A percentile compares a stretch with the other conserved stretches of the same genome.
Evolutionary conservation across 441 rosid species (phyloP).

Genomic region (Geranium incanum): DNA sequence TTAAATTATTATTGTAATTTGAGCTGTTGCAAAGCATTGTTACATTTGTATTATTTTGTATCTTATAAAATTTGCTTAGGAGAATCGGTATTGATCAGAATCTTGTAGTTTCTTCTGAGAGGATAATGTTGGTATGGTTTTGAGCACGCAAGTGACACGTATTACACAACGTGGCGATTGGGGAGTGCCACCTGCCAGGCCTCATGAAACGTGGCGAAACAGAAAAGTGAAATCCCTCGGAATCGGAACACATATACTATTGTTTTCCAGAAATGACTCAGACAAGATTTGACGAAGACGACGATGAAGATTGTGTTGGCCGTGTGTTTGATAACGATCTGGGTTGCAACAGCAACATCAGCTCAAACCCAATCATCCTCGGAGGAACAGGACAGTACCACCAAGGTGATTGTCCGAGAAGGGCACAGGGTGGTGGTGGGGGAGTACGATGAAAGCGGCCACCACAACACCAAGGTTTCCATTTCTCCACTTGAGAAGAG

Average conservation of each 20-base stretch:
- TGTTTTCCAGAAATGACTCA: background rate
- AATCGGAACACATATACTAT: no score
- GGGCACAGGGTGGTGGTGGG: slow-evolving; percentile 24
- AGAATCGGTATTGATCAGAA: no score
- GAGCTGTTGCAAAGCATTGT: no score
- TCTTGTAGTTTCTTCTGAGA: background rate
- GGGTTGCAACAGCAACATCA: background rate
- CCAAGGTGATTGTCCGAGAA: slow-evolving; percentile 19
- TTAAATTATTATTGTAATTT: no score
- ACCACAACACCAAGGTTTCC: slow-evolving; percentile 23
- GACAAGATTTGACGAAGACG: background rate
- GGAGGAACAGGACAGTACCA: background rate
- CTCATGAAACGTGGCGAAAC: slow-evolving; percentile 1
- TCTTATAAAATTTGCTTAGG: no score
- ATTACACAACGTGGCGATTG: background rate
- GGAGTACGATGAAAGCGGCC: slow-evolving; percentile 24
- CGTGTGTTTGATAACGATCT: background rate
- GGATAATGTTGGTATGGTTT: no score
- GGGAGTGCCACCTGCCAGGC: background rate
- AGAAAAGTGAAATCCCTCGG: no score
- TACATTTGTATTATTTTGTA: no score
- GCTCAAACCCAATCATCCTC: no score
- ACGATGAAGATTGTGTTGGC: background rate
- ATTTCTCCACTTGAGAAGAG: slow-evolving; percentile 18
- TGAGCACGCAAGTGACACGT: background rate